Evolutionary conservation across 2,329 filamentous ascomycete genomes (phyloP).

Genomic region (Penicillium sp.): DNA sequence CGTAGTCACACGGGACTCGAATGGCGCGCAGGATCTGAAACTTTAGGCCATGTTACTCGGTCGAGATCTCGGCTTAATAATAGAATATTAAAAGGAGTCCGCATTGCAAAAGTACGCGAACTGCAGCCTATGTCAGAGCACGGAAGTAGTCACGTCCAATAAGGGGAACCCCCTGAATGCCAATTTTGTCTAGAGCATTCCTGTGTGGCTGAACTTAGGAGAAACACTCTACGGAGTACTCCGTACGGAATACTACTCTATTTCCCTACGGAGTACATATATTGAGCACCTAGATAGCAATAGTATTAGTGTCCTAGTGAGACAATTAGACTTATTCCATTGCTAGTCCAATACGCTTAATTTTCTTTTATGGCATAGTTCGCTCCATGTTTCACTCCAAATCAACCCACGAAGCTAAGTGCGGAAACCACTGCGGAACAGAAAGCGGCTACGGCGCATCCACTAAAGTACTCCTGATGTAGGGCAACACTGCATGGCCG

Average conservation of each 20-base stretch:
- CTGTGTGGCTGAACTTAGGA: not conserved
- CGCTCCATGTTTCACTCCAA: not conserved
- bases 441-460: constrained; percentile 22
- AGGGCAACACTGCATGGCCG: constrained; percentile 19
- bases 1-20: not conserved
- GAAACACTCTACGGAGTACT: not conserved
- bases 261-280: not conserved
- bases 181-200: constrained; percentile 7
- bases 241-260: not conserved
- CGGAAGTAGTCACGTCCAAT: constrained; percentile 10
- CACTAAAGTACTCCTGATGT: constrained; percentile 12
- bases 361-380: not conserved
- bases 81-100: not conserved
- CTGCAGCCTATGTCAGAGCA: constrained; percentile 1
- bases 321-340: not conserved
- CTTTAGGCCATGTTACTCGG: constrained; percentile 1
- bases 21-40: constrained; percentile 5
- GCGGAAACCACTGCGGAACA: constrained; percentile 2
- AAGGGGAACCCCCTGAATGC: constrained; percentile 7
- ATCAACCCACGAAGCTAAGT: not conserved
- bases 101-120: not conserved
- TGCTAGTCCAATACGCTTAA: not conserved
- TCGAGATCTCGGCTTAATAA: constrained; percentile 4
- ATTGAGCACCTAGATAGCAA: not conserved
- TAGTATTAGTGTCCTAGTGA: not conserved